Conservation (phyloP, 345 rosid species). For the Dovyalis caffra region DNA sequence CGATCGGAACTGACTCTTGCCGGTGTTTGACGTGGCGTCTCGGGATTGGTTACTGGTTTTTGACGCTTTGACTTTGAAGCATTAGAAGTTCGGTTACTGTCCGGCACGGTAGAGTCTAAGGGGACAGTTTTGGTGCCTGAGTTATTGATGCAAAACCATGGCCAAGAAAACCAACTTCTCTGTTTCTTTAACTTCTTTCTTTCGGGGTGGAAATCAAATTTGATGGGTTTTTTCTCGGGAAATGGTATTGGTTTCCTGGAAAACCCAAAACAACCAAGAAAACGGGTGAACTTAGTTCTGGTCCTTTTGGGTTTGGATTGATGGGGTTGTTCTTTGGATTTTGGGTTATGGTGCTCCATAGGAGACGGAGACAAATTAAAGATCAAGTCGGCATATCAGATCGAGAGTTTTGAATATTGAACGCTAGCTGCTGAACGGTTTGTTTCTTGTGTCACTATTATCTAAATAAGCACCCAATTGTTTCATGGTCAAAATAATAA, state of each 20-base stretch:
- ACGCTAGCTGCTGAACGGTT: background rate
- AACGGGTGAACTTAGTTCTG: conserved; percentile 9
- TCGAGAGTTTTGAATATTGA: background rate
- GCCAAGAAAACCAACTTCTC: conserved; percentile 22
- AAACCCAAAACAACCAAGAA: conserved; percentile 50
- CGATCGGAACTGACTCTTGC: background rate
- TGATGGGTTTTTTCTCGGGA: conserved; percentile 11
- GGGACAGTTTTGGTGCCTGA: conserved; percentile 46
- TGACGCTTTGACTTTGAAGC: conserved; percentile 16
- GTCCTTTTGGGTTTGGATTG: conserved; percentile 12
- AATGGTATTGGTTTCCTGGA: conserved; percentile 13
- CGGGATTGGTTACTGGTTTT: background rate
- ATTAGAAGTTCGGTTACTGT: conserved; percentile 13
- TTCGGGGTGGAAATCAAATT: conserved; percentile 9
- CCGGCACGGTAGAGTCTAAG: conserved; percentile 22
- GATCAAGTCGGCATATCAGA: background rate
- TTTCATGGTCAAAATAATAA: no score
- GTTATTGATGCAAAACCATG: conserved; percentile 34
- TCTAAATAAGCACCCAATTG: background rate
- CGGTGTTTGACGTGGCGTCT: conserved; percentile 11
- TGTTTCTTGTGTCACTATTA: background rate
- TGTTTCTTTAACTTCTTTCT: background rate
- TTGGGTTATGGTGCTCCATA: background rate
- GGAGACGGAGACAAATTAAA: background rate
- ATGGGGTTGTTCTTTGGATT: background rate